Percentiles rank a stretch among this genome's conserved stretches.
Evolutionary conservation across 176 grass and related monocot species (phyloP).

Genomic region (Avena atlantica): DNA sequence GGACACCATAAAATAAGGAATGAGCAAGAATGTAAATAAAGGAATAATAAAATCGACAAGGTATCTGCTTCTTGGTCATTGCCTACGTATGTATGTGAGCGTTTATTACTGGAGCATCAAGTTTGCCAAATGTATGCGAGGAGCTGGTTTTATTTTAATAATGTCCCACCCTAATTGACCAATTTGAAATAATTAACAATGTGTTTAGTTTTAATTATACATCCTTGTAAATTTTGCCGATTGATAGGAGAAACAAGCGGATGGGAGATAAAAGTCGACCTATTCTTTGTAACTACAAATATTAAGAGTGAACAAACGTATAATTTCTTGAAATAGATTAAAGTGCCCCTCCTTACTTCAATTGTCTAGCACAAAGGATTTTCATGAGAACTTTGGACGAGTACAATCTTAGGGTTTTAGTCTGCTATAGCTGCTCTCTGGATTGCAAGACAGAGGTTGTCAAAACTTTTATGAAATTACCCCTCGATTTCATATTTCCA

Average conservation of each 20-base stretch:
- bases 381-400: background rate
- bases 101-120: background rate
- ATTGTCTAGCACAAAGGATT: background rate
- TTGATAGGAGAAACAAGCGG: background rate
- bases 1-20: background rate
- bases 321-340: background rate
- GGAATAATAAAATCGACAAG: conserved; percentile 1
- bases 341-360: background rate
- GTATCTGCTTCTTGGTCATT: conserved; percentile 10
- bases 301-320: background rate
- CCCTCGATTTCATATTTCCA: too few species aligned
- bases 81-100: background rate
- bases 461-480: background rate
- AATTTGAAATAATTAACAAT: background rate
- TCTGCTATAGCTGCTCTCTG: background rate
- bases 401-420: background rate
- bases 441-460: background rate
- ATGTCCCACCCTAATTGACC: background rate
- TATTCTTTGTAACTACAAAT: background rate
- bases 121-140: background rate
- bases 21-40: background rate
- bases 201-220: background rate
- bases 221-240: background rate
- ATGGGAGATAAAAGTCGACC: background rate
- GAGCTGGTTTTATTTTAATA: background rate